These are phyloP conservation scores for Beauveria rudraprayagi DNA, from an alignment of 2,329 filamentous ascomycete genomes.

Conservation along the genomic window DNA sequence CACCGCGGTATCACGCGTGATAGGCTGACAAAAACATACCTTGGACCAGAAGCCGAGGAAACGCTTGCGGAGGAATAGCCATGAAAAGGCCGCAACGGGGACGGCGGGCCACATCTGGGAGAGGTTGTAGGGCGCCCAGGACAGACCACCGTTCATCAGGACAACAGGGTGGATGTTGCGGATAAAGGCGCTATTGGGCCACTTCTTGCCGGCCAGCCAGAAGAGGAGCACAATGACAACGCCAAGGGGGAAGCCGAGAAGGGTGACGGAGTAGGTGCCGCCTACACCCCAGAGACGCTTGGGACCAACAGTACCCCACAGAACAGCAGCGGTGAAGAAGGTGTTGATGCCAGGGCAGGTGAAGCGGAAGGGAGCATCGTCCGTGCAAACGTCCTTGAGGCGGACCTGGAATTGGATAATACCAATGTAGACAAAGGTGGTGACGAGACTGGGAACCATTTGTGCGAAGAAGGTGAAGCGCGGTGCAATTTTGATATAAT, in stretches of 20 bases:
- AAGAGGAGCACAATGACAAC: slow-evolving; percentile 27
- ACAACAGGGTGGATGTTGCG: slow-evolving; percentile 36
- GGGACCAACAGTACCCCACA: slow-evolving; percentile 45
- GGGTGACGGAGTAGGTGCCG: slow-evolving; percentile 26
- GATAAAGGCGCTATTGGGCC: slow-evolving; percentile 23
- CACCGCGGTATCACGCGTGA: not conserved
- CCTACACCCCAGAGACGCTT: slow-evolving; percentile 32
- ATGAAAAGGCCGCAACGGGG: slow-evolving; percentile 38
- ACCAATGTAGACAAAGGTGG: slow-evolving; percentile 38
- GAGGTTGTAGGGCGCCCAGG: slow-evolving; percentile 37
- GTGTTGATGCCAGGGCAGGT: slow-evolving; percentile 30
- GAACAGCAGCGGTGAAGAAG: slow-evolving; percentile 31
- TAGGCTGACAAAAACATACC: slow-evolving; percentile 13
- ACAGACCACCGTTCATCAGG: slow-evolving; percentile 30
- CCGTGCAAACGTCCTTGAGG: slow-evolving; percentile 30
- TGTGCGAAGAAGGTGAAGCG: slow-evolving; percentile 40
- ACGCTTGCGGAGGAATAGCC: slow-evolving; percentile 37
- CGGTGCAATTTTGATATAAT: slow-evolving; percentile 42
- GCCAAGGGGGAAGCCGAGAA: slow-evolving; percentile 33
- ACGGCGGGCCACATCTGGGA: slow-evolving; percentile 40
- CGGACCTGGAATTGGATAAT: slow-evolving; percentile 32
- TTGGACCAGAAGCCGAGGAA: slow-evolving; percentile 43
- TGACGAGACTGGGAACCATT: slow-evolving; percentile 35
- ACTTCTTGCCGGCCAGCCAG: slow-evolving; percentile 28
- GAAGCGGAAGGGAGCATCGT: slow-evolving; percentile 27